These are phyloP conservation scores for Xylariaceae sp. DNA, from an alignment of 2,329 filamentous ascomycete genomes.

Conservation along the genomic window DNA sequence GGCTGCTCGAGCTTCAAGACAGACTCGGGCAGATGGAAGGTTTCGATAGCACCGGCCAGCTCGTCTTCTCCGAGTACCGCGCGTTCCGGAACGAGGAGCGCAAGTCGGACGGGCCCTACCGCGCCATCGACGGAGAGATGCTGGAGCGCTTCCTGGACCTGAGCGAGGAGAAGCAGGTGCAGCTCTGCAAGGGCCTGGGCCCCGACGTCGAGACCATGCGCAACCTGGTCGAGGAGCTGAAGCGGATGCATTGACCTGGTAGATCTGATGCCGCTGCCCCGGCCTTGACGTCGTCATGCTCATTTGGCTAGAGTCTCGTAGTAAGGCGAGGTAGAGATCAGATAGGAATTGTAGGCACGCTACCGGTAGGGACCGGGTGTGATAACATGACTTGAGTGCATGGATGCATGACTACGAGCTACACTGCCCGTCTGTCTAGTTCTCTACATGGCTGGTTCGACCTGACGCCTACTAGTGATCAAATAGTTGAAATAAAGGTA, in stretches of 20 bases:
- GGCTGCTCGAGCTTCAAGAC: slow-evolving; percentile 74
- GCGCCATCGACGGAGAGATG: slow-evolving; percentile 90
- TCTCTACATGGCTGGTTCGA: no score
- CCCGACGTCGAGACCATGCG: slow-evolving; percentile 57
- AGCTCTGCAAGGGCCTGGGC: slow-evolving; percentile 47
- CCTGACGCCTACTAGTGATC: no score
- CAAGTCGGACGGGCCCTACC: slow-evolving; percentile 66
- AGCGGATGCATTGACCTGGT: slow-evolving; percentile 47
- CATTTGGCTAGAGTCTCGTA: no score
- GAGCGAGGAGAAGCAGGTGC: slow-evolving; percentile 47
- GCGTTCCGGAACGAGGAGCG: slow-evolving; percentile 68
- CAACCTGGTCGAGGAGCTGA: slow-evolving; percentile 54
- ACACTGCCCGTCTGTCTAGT: no score
- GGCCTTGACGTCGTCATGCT: no score
- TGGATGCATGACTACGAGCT: no score
- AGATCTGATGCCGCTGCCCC: no score
- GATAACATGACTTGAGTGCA: no score
- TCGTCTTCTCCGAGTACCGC: slow-evolving; percentile 74
- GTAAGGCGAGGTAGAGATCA: no score
- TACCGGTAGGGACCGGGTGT: no score
- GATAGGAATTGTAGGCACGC: no score
- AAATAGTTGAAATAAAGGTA: no score
- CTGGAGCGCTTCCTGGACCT: slow-evolving; percentile 78
- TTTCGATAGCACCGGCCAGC: slow-evolving; percentile 63
- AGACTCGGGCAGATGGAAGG: slow-evolving; percentile 57